Evolutionary conservation across 345 rosid genomes (phyloP).

Genomic region (Eucalyptus erythrocorys): DNA sequence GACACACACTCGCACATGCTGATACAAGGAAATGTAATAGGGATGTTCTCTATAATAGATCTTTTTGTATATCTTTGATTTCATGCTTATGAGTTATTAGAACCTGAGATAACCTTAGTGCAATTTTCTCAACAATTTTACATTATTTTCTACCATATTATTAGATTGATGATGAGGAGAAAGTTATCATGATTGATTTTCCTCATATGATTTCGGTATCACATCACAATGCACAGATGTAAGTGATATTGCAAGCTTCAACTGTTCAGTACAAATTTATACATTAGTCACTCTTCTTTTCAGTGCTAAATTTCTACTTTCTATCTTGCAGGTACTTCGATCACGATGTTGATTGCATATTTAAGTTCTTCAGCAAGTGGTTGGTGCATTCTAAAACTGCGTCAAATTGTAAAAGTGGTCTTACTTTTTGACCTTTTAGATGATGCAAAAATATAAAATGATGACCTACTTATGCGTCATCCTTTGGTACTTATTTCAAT

Average conservation of each 20-base stretch:
- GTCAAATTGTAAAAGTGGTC: neutral
- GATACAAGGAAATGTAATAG: neutral
- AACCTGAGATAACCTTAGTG: neutral
- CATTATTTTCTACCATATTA: neutral
- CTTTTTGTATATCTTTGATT: neutral
- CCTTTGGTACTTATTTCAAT: neutral
- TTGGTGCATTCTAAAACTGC: neutral
- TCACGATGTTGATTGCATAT: conserved; percentile 83
- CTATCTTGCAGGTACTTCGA: conserved; percentile 62
- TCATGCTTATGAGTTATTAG: neutral
- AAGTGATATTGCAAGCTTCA: conserved; percentile 4
- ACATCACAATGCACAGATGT: conserved; percentile 93
- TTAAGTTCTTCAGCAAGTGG: conserved; percentile 80
- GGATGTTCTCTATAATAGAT: neutral
- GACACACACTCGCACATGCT: neutral
- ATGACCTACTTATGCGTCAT: neutral
- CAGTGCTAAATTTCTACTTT: neutral
- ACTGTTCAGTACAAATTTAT: neutral
- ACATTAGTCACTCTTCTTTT: neutral
- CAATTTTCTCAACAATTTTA: neutral
- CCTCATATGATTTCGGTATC: conserved; percentile 99
- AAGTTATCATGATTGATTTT: conserved; percentile 82
- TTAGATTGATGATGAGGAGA: conserved; percentile 93
- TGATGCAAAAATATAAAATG: neutral
- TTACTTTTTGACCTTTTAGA: neutral